A percentile compares a stretch with the other conserved stretches of the same genome.
phyloP scores from a whole-genome alignment of 306 rosid genomes.

The Arachis hypogaea region DNA sequence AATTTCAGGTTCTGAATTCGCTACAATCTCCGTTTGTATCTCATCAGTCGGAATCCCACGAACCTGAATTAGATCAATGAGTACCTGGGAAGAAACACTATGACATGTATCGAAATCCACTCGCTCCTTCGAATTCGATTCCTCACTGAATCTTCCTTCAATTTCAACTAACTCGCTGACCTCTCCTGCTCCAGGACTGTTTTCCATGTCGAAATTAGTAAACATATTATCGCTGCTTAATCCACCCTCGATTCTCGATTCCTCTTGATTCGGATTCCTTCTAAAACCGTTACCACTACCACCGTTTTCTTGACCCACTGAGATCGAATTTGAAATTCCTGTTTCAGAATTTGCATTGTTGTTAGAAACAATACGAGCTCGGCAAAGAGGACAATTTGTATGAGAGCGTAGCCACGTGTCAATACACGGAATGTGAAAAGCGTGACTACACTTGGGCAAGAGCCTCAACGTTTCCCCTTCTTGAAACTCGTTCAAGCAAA shows the following conservation, averaged over 20 bases:
- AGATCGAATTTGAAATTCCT: slow-evolving; percentile 8
- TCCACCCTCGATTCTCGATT: slow-evolving; percentile 34
- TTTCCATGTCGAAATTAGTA: slow-evolving; percentile 17
- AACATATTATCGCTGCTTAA: slow-evolving; percentile 22
- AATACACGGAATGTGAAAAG: slow-evolving; percentile 67
- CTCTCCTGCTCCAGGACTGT: slow-evolving; percentile 39
- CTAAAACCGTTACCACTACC: not conserved
- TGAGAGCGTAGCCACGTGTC: slow-evolving; percentile 79
- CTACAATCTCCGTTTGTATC: not conserved
- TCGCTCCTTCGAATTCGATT: slow-evolving; percentile 37
- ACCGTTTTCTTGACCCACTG: slow-evolving; percentile 38
- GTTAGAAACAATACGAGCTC: slow-evolving; percentile 51
- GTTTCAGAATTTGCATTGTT: slow-evolving; percentile 30
- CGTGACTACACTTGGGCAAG: slow-evolving; percentile 77
- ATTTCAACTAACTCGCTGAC: slow-evolving; percentile 39
- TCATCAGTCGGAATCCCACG: slow-evolving; percentile 6
- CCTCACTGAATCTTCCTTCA: slow-evolving; percentile 16
- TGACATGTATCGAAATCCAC: slow-evolving; percentile 7
- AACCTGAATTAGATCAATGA: not conserved
- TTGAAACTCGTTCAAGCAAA: slow-evolving; percentile 68
- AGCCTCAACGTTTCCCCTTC: slow-evolving; percentile 61
- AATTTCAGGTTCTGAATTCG: not conserved
- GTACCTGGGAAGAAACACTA: too few species aligned
- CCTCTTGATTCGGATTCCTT: slow-evolving; percentile 42
- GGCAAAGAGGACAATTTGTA: slow-evolving; percentile 76